Evolutionary conservation across 371 early-diverging fungal species (phyloP).

Genomic region (Mucor racemosus): DNA sequence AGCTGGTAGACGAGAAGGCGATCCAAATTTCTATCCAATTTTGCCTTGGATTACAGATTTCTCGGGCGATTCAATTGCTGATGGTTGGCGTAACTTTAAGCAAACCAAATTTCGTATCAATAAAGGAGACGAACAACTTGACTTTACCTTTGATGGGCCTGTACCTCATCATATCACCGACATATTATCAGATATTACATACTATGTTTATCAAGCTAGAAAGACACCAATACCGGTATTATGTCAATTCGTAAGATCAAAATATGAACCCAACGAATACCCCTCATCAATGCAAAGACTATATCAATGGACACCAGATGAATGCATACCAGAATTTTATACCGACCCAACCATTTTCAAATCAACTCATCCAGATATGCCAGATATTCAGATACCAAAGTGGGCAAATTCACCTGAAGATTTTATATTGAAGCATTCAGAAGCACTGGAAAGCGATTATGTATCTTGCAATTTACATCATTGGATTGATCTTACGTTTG

Average conservation of each 20-base stretch:
- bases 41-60: conserved; percentile 79
- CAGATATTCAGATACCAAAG: conserved; percentile 66
- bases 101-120: conserved; percentile 74
- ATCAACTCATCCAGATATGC: conserved; percentile 73
- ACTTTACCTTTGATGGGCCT: conserved; percentile 71
- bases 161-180: conserved; percentile 77
- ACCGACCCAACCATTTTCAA: conserved; percentile 67
- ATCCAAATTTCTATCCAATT: conserved; percentile 76
- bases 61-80: conserved; percentile 53
- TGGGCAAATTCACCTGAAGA: conserved; percentile 75
- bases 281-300: conserved; percentile 66
- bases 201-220: conserved; percentile 71
- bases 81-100: conserved; percentile 69
- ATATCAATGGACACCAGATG: conserved; percentile 77
- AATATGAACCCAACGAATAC: conserved; percentile 75
- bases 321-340: conserved; percentile 79
- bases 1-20: conserved; percentile 71
- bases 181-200: conserved; percentile 73
- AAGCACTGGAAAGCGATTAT: conserved; percentile 80
- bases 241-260: conserved; percentile 73
- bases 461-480: conserved; percentile 76
- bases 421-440: conserved; percentile 69
- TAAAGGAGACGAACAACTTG: conserved; percentile 77
- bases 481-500: conserved; percentile 89
- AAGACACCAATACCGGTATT: conserved; percentile 69